These are phyloP conservation scores for Erythrophleum fordii DNA, from an alignment of 306 rosid species.

Conservation along the genomic window DNA sequence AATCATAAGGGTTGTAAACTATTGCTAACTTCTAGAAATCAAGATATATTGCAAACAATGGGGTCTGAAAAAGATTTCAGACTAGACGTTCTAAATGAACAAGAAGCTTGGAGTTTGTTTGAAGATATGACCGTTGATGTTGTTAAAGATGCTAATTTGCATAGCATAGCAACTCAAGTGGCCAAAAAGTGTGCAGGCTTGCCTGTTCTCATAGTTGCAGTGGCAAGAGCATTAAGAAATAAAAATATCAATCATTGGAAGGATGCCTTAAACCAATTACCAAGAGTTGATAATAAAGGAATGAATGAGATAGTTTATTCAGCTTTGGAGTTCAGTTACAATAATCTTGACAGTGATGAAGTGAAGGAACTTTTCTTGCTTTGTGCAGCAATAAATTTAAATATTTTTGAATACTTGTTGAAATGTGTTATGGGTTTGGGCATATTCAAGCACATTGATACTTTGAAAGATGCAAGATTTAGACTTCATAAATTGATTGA, in stretches of 20 bases:
- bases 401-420: not conserved
- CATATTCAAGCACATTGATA: not conserved
- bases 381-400: not conserved
- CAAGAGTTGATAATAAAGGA: not conserved
- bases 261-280: not conserved
- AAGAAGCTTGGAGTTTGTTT: slow-evolving; percentile 26
- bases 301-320: not conserved
- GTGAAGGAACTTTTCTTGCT: slow-evolving; percentile 18
- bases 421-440: slow-evolving; percentile 3
- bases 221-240: slow-evolving; percentile 2
- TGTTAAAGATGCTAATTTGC: not conserved
- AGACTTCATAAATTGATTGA: too few species aligned
- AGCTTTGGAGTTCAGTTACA: slow-evolving; percentile 29
- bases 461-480: too few species aligned
- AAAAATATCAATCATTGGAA: not conserved
- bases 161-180: too few species aligned
- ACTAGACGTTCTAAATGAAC: not conserved
- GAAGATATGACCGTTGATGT: too few species aligned
- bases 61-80: not conserved
- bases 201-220: not conserved
- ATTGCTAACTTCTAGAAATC: slow-evolving; percentile 26
- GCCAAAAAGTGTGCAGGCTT: not conserved
- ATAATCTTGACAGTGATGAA: not conserved
- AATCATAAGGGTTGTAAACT: slow-evolving; percentile 11
- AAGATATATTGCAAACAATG: not conserved